A percentile compares a stretch with the other conserved stretches of the same genome.
These are phyloP conservation scores for Mrakiaceae sp. DNA, from an alignment of 1,284 basidiomycete species.

Conservation along the genomic window DNA sequence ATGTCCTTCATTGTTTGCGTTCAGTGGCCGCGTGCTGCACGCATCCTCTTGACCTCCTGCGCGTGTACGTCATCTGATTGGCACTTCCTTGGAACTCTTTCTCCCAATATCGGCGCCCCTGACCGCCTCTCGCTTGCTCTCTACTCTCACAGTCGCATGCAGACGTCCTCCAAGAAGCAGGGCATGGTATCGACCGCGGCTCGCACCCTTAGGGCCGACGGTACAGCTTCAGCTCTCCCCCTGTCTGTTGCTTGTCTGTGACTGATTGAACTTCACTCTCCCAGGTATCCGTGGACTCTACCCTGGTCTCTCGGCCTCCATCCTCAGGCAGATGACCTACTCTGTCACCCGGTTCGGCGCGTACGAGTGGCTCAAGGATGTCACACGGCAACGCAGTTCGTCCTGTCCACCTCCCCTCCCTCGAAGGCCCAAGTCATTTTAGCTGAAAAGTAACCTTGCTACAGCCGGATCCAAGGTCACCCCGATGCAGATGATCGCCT, in stretches of 20 bases:
- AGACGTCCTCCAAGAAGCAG: constrained; percentile 28
- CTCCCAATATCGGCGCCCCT: neutral
- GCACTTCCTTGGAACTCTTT: neutral
- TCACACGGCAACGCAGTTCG: neutral
- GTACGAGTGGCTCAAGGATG: constrained; percentile 17
- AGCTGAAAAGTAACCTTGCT: neutral
- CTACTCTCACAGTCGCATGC: constrained; percentile 28
- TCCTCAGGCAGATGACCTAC: constrained; percentile 23
- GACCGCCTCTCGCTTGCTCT: neutral
- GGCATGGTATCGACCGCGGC: constrained; percentile 25
- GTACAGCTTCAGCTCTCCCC: constrained; percentile 19
- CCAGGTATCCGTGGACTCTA: constrained; percentile 33
- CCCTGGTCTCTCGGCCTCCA: constrained; percentile 33
- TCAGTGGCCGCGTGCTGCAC: constrained; percentile 75
- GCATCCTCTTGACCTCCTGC: constrained; percentile 73
- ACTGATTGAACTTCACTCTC: neutral
- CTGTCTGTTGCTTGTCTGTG: neutral
- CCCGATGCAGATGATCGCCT: constrained; percentile 43
- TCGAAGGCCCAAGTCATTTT: neutral
- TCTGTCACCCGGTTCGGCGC: constrained; percentile 15
- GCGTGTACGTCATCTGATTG: constrained; percentile 49
- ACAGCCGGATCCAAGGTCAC: constrained; percentile 11
- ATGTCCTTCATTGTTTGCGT: neutral
- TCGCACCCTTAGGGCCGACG: constrained; percentile 25
- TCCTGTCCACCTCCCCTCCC: neutral